Base-by-base conservation (phyloP, 2,329 filamentous ascomycete species). In the Ceratocystis harringtonii region DNA sequence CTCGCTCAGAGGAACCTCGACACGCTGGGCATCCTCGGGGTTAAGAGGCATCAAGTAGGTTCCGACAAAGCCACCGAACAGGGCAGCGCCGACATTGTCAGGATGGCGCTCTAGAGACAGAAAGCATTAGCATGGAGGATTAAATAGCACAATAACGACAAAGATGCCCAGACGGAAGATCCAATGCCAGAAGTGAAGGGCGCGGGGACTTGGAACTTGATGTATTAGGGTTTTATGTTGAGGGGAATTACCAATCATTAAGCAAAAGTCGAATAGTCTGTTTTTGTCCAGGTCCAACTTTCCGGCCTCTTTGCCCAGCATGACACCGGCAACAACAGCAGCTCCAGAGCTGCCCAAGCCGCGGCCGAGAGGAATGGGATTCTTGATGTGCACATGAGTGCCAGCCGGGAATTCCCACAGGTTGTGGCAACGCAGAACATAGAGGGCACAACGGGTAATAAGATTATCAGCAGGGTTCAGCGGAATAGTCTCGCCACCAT, bases 41-140 rank as follows among this genome's bases (percentile, higher is more conserved):
- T 89, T 85, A 69, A 97, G 81, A 68, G 95, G 92, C 77, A 95
- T 95, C 68, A 97, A 83, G 73, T 97, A 97, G 19, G 92, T 96
- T 68, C 94, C 94, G 30, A 99, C 91, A 70, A 99, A 97, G 41
- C 94, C 94, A 70, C 94, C 94, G 72, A 95, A 97, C 44, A 97
- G 83, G 6, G 94, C 92, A 15, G 94, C 94, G 66, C 92, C 94
- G 63, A 99, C 90, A 73, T 96, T 96, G 77, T 96, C 91, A 10
- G 91, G 91, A 75, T 96, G 91, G 69, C 90, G 85, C 76, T 96
- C 84, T 85, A 63, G 17, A 45, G 44, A 50, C 22, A 60, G 30
- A 7, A 25, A 58, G 41, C 30, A 36, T 65, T 65, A 65, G 63
- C 10, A 52, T 25, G 48, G 22, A 4, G 10, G 22, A 52, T 8